Conservation (phyloP, 2,329 filamentous ascomycete genomes). For the Fusarium oxysporum region DNA sequence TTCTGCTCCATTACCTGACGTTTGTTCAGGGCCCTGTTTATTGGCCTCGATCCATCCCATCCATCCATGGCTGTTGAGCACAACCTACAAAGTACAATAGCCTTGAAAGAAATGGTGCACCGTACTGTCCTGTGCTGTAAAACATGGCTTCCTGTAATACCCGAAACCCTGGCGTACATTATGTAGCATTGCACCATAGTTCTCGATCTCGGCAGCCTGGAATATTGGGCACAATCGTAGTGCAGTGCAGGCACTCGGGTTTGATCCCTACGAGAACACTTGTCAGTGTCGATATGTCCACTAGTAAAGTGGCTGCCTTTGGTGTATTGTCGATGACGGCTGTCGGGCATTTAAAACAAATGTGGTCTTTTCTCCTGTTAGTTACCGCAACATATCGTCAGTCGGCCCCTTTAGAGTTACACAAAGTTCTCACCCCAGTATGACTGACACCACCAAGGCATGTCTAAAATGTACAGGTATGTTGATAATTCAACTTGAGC, state of each 20-base stretch:
- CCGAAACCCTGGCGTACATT: neutral
- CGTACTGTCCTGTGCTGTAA: neutral
- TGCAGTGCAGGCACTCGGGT: neutral
- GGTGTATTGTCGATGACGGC: neutral
- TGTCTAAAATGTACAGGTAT: neutral
- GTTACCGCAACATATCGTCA: neutral
- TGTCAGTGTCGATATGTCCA: neutral
- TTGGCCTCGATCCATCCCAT: neutral
- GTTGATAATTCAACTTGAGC: neutral
- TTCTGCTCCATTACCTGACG: constrained; percentile 11
- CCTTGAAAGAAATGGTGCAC: constrained; percentile 1
- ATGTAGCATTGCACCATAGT: neutral
- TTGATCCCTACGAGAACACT: neutral
- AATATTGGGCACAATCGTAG: neutral
- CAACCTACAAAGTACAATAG: neutral
- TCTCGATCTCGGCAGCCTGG: constrained; percentile 2
- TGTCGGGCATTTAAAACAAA: neutral
- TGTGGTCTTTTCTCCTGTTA: neutral
- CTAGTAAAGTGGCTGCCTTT: neutral
- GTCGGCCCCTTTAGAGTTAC: neutral
- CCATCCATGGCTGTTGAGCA: neutral
- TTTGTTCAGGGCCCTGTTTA: neutral
- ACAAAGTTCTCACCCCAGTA: neutral
- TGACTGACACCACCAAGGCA: neutral
- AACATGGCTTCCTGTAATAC: constrained; percentile 9